A percentile compares a stretch with the other conserved stretches of the same genome.
phyloP scores from a whole-genome alignment of 495 filamentous ascomycete species.

The Hyphodiscus hymeniophilus region DNA sequence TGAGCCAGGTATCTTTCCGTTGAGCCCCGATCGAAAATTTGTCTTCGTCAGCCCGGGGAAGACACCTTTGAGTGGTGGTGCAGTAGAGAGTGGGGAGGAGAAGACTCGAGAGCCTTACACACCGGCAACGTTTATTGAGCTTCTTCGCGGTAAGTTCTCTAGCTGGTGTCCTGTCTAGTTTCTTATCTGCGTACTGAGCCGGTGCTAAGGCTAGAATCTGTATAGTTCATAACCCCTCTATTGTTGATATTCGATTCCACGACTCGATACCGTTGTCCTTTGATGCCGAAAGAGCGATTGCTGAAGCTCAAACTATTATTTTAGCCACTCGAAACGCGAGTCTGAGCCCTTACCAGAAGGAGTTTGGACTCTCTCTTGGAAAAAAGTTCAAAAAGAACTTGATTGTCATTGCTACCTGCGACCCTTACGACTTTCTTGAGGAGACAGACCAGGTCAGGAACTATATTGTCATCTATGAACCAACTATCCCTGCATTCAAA shows the following conservation, averaged over 20 bases:
- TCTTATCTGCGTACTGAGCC: too few species aligned
- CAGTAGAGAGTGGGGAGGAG: conserved; percentile 37
- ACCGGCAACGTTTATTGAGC: conserved; percentile 28
- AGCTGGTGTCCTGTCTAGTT: too few species aligned
- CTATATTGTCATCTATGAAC: conserved; percentile 41
- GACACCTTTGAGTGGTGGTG: conserved; percentile 32
- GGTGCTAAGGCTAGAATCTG: too few species aligned
- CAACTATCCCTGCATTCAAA: conserved; percentile 37
- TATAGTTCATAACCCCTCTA: conserved; percentile 15
- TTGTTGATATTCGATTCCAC: conserved; percentile 30
- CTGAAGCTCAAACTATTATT: conserved; percentile 33
- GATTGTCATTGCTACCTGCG: conserved; percentile 36
- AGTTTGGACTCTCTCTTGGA: conserved; percentile 29
- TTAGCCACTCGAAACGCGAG: conserved; percentile 37
- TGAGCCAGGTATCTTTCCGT: conserved; percentile 25
- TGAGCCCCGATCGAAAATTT: conserved; percentile 25
- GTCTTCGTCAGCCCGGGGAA: conserved; percentile 39
- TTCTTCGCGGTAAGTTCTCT: too few species aligned
- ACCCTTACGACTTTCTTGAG: conserved; percentile 42
- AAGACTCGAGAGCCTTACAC: conserved; percentile 29
- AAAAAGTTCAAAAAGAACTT: conserved; percentile 23
- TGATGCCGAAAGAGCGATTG: conserved; percentile 26
- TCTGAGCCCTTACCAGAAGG: conserved; percentile 33
- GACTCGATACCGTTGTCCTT: conserved; percentile 23
- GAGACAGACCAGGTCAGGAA: conserved; percentile 30